Evolutionary conservation across 495 filamentous ascomycete genomes (phyloP), one percentile per base, ranked within the genome.

Genomic region (Penicillium canariense): DNA sequence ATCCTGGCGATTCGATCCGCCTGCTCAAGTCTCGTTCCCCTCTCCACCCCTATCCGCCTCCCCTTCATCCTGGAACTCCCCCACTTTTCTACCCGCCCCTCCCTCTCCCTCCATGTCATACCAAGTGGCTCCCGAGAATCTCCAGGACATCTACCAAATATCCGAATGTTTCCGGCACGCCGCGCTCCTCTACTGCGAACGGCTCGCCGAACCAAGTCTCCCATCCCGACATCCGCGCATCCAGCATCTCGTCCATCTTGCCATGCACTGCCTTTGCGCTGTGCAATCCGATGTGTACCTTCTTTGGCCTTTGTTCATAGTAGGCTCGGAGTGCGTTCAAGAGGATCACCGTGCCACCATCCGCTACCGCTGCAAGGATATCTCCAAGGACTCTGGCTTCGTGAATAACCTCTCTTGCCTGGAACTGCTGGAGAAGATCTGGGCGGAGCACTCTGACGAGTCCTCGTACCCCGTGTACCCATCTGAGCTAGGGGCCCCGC

Each of bases 221-320:
- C 84, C 91, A 11, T 89, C 89, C 0, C 78, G 79, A 9, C 83
- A 93, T 65, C 83, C 85, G 45, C 89, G 88, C 58, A 89, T 96
- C 70, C 90, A 93, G 65, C 85, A 84, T 48, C 82, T 96, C 3
- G 90, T 96, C 34, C 82, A 81, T 51, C 83, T 87, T 50, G 86
- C 92, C 9, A 78, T 96, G 46, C 87, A 85, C 67, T 91, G 94
- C 68, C 86, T 95, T 32, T 84, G 84, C 12, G 83, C 84, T 46
- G 85, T 96, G 20, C 82, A 88, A 54, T 81, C 85, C 2, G 89
- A 94, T 68, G 93, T 96, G 64, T 96, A 94, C 61, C 75, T 97
- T 22, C 83, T 97, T 2, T 97, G 93, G 93, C 92, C 93, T 8
- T 79, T 97, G 9, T 96, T 96, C 66, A 87, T 97, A 45, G 87